Evolutionary conservation across 106 monocot species (phyloP), one percentile per base, ranked within the genome.

Genomic region (Dactylorhiza incarnata): DNA sequence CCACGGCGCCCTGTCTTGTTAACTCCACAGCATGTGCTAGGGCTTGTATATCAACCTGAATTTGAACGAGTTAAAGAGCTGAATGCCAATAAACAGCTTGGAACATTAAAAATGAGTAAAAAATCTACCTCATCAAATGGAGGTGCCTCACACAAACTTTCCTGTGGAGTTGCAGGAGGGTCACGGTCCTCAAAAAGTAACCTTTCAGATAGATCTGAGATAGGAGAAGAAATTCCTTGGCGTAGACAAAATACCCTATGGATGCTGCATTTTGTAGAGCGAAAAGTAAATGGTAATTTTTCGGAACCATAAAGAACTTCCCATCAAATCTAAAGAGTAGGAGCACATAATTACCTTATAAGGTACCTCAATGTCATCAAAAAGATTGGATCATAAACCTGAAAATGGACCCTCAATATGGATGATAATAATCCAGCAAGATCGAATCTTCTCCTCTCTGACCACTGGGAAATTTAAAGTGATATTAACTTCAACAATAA

Each of bases 31-130:
- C 97, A 90, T 99, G 97, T 67, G 91, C 97, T 76, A 99, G 94
- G 67, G 97, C 91, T 89, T 99, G 97, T 84, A 99, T 86, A 77
- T 99, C 97, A 89, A 94, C 94, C 97, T 99, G 78, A 75, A 82
- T 48, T 22, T 74, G 71, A 16, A 50, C 73, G 14, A 52, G 29
- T 74, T 73, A 71, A 81, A 77, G 76, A 73, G 55, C 24, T 59
- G 72, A 72, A 67, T 65, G 17, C 25, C 26, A 74, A 22, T 7
- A 68, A 59, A 76, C 72, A 74, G 63, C 20, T 45, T 7, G 5
- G 51, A 24, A 11, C 10, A 54, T 7, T 56, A 12, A 52, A 77
- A 65, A 80, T 49, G 6, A 55, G 61, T 46, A 69, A 13, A 62
- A 51, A 55, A 26, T 74, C 29, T 76, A 91, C 97, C 88, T 99